phyloP scores from a whole-genome alignment of 1,284 basidiomycete species.

The Cerrena zonata region DNA sequence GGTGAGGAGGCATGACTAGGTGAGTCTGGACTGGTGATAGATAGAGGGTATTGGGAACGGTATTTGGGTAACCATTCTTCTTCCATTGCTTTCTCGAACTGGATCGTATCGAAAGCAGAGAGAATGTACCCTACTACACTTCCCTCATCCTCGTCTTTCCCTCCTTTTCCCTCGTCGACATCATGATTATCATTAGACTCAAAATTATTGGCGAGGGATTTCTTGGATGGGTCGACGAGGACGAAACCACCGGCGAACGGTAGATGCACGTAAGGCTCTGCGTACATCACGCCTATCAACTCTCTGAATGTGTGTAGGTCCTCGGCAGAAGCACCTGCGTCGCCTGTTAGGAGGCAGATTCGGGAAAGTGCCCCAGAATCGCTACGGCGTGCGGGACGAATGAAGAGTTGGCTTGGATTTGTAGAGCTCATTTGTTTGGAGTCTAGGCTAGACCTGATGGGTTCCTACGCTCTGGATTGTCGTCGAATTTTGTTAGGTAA shows the following conservation, averaged over 20 bases:
- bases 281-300: constrained; percentile 63
- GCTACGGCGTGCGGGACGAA: constrained; percentile 49
- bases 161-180: constrained; percentile 1
- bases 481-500: too few species aligned
- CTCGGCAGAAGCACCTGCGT: constrained; percentile 64
- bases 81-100: constrained; percentile 45
- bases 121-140: constrained; percentile 59
- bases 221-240: constrained; percentile 45
- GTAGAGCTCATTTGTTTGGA: too few species aligned
- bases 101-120: constrained; percentile 53
- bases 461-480: too few species aligned
- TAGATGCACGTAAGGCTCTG: constrained; percentile 67
- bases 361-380: constrained; percentile 55
- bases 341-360: constrained; percentile 69
- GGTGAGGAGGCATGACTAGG: constrained; percentile 14
- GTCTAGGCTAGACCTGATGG: too few species aligned
- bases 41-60: constrained; percentile 44
- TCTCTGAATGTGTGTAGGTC: constrained; percentile 53
- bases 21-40: constrained; percentile 20
- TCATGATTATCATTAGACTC: too few species aligned
- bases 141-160: constrained; percentile 11
- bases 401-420: constrained; percentile 28
- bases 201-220: not conserved
- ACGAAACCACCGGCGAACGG: constrained; percentile 68
- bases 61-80: constrained; percentile 56